A percentile compares a stretch with the other conserved stretches of the same genome.
Conservation (phyloP, 2,329 filamentous ascomycete species). For the Pseudocercospora eumusae region DNA sequence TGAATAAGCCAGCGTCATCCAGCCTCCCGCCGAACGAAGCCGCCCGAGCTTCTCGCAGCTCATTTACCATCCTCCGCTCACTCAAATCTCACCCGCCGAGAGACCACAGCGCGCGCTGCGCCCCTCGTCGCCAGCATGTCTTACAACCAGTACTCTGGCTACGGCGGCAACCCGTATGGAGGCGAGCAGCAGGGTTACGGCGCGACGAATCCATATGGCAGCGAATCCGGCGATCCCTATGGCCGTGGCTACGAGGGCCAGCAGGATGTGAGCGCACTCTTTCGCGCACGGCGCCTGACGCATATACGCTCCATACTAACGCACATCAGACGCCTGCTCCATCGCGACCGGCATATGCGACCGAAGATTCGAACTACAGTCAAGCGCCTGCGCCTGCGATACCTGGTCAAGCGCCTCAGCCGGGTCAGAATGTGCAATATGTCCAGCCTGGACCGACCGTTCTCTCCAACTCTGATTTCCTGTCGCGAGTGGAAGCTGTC, state of each 20-base stretch:
- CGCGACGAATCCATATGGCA: conserved; percentile 39
- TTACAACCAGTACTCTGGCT: conserved; percentile 59
- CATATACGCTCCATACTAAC: neutral
- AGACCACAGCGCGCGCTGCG: conserved; percentile 14
- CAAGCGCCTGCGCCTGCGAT: conserved; percentile 26
- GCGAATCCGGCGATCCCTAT: conserved; percentile 43
- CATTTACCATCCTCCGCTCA: neutral
- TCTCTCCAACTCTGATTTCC: conserved; percentile 67
- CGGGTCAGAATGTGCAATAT: conserved; percentile 50
- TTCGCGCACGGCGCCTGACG: neutral
- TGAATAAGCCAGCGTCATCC: conserved; percentile 7
- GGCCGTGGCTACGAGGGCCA: conserved; percentile 36
- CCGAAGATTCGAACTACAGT: conserved; percentile 14
- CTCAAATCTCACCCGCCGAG: conserved; percentile 13
- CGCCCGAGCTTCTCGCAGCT: conserved; percentile 7
- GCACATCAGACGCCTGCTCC: neutral
- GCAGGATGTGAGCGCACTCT: conserved; percentile 12
- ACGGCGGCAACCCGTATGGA: conserved; percentile 61
- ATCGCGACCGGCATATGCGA: conserved; percentile 9
- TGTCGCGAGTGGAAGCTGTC: conserved; percentile 65
- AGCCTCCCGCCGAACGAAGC: conserved; percentile 1
- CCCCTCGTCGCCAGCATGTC: conserved; percentile 52
- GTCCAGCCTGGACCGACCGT: conserved; percentile 43
- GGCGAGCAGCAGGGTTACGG: conserved; percentile 60
- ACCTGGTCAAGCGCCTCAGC: conserved; percentile 54